phyloP scores from a whole-genome alignment of 2,329 filamentous ascomycete genomes.

The Fusarium protoensiforme region DNA sequence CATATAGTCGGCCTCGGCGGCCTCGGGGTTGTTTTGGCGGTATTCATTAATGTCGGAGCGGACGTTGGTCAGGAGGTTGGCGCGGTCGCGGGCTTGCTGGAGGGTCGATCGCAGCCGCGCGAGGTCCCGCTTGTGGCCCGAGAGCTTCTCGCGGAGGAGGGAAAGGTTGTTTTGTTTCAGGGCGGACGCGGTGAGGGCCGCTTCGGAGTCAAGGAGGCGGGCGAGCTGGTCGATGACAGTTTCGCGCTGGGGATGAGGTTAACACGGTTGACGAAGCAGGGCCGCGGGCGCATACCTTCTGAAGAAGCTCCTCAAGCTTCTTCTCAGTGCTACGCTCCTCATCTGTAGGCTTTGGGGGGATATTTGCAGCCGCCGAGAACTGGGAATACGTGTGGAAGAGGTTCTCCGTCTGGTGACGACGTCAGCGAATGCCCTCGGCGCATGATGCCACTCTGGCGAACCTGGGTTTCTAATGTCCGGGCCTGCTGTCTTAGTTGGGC shows the following conservation, averaged over 20 bases:
- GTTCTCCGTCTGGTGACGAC: conserved; percentile 76
- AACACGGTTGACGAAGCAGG: conserved; percentile 11
- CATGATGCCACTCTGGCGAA: conserved; percentile 53
- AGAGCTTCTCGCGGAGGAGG: conserved; percentile 89
- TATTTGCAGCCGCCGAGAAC: conserved; percentile 82
- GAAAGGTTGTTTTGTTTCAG: conserved; percentile 97
- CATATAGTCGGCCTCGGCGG: conserved; percentile 96
- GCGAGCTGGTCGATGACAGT: conserved; percentile 82
- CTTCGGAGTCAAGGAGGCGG: conserved; percentile 93
- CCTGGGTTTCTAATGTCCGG: conserved; percentile 88
- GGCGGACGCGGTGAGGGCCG: conserved; percentile 85
- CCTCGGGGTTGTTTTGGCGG: conserved; percentile 81
- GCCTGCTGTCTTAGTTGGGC: conserved; percentile 94
- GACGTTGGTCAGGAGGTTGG: conserved; percentile 90
- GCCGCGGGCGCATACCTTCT: conserved; percentile 67
- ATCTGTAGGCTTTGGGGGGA: conserved; percentile 84
- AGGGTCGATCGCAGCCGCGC: conserved; percentile 79
- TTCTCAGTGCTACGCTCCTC: conserved; percentile 84
- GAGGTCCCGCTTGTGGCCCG: conserved; percentile 87
- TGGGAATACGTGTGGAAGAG: conserved; percentile 90
- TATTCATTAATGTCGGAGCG: conserved; percentile 93
- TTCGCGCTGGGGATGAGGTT: conserved; percentile 72
- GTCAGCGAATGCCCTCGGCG: conserved; percentile 32
- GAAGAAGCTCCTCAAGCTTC: conserved; percentile 85
- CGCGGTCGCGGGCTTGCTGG: conserved; percentile 81